A percentile compares a stretch with the other conserved stretches of the same genome.
phyloP scores from a whole-genome alignment of 805 yeast genomes.

The Wickerhamomyces tratensis region DNA sequence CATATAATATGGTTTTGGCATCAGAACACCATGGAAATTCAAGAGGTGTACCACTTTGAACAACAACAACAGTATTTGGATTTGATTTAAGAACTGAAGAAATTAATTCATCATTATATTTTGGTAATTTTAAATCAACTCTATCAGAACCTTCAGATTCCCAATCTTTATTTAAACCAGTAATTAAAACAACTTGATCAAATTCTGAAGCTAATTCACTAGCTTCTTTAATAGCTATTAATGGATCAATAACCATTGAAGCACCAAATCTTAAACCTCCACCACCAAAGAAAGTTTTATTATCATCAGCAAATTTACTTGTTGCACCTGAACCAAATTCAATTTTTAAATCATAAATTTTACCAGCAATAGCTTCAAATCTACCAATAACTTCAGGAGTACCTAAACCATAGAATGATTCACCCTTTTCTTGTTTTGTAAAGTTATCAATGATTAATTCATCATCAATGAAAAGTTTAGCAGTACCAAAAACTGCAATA shows the following conservation, averaged over 20 bases:
- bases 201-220: slow-evolving; percentile 32
- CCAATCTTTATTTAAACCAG: slow-evolving; percentile 46
- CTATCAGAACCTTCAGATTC: slow-evolving; percentile 57
- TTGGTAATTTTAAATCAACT: slow-evolving; percentile 39
- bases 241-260: slow-evolving; percentile 13
- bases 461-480: slow-evolving; percentile 40
- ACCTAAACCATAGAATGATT: slow-evolving; percentile 42
- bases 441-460: slow-evolving; percentile 42
- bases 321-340: slow-evolving; percentile 43
- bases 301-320: slow-evolving; percentile 8
- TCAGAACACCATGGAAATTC: slow-evolving; percentile 41
- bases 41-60: slow-evolving; percentile 56
- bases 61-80: slow-evolving; percentile 40
- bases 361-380: slow-evolving; percentile 30
- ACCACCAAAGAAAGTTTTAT: slow-evolving; percentile 15
- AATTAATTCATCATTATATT: slow-evolving; percentile 34
- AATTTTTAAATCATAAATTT: slow-evolving; percentile 30
- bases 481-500: slow-evolving; percentile 43
- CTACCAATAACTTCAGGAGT: slow-evolving; percentile 35
- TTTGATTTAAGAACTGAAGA: slow-evolving; percentile 35
- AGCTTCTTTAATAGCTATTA: slow-evolving; percentile 26
- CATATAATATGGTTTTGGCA: slow-evolving; percentile 36
- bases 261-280: slow-evolving; percentile 24
- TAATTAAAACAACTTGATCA: slow-evolving; percentile 42
- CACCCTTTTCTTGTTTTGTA: slow-evolving; percentile 40